Conservation (phyloP, 2,329 filamentous ascomycete species). For the Fusarium sp. region DNA sequence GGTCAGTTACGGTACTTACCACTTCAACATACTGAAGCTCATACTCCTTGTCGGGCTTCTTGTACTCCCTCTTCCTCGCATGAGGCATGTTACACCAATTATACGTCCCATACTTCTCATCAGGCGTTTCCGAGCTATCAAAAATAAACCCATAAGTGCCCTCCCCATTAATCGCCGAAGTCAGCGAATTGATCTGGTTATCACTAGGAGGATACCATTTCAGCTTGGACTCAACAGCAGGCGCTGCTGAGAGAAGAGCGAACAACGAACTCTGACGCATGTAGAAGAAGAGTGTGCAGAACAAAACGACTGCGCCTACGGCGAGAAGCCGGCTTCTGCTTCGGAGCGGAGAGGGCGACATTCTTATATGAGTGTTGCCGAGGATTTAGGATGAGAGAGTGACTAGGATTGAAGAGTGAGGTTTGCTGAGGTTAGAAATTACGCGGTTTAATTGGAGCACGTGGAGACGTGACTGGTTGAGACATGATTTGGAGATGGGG, state of each 20-base stretch:
- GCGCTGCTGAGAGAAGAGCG: slow-evolving; percentile 25
- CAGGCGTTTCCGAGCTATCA: slow-evolving; percentile 70
- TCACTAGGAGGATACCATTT: slow-evolving; percentile 68
- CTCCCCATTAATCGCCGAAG: slow-evolving; percentile 63
- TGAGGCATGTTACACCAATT: slow-evolving; percentile 93
- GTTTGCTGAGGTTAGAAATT: slow-evolving; percentile 16
- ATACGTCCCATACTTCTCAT: slow-evolving; percentile 70
- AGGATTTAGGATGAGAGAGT: background rate
- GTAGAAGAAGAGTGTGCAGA: slow-evolving; percentile 9
- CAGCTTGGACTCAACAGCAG: slow-evolving; percentile 51
- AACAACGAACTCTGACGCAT: slow-evolving; percentile 21
- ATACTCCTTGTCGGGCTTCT: slow-evolving; percentile 64
- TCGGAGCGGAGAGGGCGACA: slow-evolving; percentile 26
- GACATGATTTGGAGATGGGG: background rate
- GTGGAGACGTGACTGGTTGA: slow-evolving; percentile 31
- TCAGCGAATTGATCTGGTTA: slow-evolving; percentile 70
- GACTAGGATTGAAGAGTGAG: background rate
- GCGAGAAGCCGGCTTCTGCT: slow-evolving; percentile 6
- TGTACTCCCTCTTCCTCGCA: slow-evolving; percentile 74
- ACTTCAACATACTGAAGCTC: slow-evolving; percentile 80
- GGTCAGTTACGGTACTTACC: slow-evolving; percentile 54
- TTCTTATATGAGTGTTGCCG: slow-evolving; percentile 2
- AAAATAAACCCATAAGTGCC: slow-evolving; percentile 81
- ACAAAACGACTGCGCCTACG: slow-evolving; percentile 10
- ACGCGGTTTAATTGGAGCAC: slow-evolving; percentile 33